These are phyloP conservation scores for Fusarium beomiforme DNA, from an alignment of 2,329 filamentous ascomycete species.

Conservation along the genomic window DNA sequence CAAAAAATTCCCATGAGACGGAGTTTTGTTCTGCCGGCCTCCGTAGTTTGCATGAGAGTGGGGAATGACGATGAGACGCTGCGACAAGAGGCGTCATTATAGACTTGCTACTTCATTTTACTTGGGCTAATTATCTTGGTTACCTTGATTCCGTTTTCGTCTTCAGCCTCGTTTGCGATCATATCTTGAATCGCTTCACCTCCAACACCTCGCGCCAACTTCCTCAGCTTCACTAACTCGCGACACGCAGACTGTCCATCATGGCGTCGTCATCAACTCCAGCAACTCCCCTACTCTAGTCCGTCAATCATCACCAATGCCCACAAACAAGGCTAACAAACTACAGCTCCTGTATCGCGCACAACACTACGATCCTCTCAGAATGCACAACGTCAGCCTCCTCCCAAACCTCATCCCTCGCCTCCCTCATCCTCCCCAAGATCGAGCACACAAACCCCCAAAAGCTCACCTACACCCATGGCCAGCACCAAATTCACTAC, in stretches of 20 bases:
- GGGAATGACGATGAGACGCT: constrained; percentile 39
- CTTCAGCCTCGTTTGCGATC: background rate
- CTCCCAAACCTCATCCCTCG: constrained; percentile 84
- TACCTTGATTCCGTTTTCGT: background rate
- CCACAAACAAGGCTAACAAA: background rate
- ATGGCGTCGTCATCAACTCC: constrained; percentile 79
- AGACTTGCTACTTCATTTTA: constrained; percentile 5
- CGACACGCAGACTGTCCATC: constrained; percentile 1
- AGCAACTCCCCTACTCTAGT: constrained; percentile 79
- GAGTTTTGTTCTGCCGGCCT: constrained; percentile 34
- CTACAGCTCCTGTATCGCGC: constrained; percentile 87
- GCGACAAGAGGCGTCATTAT: constrained; percentile 36
- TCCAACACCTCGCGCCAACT: background rate
- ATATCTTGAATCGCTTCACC: background rate
- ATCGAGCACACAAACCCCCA: constrained; percentile 83
- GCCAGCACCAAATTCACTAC: constrained; percentile 94
- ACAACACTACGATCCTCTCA: constrained; percentile 90
- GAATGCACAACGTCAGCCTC: constrained; percentile 91
- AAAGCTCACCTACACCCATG: constrained; percentile 95
- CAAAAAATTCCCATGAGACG: constrained; percentile 39
- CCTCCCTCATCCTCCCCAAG: constrained; percentile 94
- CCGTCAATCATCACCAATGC: constrained; percentile 47
- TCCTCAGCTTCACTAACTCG: background rate
- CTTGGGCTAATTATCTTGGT: background rate
- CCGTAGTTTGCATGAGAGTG: constrained; percentile 21